These are phyloP conservation scores for Penicillium canariense DNA, from an alignment of 495 filamentous ascomycete genomes.

Conservation along the genomic window DNA sequence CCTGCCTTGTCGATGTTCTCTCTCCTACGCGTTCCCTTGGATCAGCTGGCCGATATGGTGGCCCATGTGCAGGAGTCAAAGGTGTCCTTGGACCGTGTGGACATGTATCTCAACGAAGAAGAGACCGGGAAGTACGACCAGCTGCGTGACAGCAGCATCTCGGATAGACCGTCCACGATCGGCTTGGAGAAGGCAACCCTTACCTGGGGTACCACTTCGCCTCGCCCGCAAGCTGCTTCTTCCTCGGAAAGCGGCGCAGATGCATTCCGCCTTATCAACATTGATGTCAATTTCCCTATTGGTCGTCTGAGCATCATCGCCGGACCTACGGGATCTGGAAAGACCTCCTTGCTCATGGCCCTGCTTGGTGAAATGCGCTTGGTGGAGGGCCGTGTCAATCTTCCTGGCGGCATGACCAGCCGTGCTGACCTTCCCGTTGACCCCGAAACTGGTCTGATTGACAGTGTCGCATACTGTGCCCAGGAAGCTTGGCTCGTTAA, in stretches of 20 bases:
- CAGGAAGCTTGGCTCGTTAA: constrained; percentile 99
- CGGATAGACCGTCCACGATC: constrained; percentile 62
- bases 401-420: constrained; percentile 74
- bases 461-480: constrained; percentile 94
- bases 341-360: constrained; percentile 94
- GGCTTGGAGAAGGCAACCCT: constrained; percentile 83
- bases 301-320: constrained; percentile 87
- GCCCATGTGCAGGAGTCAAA: constrained; percentile 97
- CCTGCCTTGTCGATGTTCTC: constrained; percentile 95
- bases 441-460: constrained; percentile 80
- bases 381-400: constrained; percentile 72
- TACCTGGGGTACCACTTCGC: constrained; percentile 72
- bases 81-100: constrained; percentile 94
- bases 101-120: constrained; percentile 90
- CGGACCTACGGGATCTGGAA: constrained; percentile 90
- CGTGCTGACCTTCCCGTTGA: constrained; percentile 80
- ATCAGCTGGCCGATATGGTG: constrained; percentile 98
- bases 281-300: constrained; percentile 73
- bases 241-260: constrained; percentile 26
- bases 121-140: constrained; percentile 97
- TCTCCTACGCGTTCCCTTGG: constrained; percentile 88
- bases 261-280: constrained; percentile 78
- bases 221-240: constrained; percentile 19
- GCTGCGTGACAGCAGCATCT: constrained; percentile 62
- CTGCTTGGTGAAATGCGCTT: constrained; percentile 95